Conservation (phyloP, 1,139 yeast genomes). For the Protomyces macrosporus region DNA sequence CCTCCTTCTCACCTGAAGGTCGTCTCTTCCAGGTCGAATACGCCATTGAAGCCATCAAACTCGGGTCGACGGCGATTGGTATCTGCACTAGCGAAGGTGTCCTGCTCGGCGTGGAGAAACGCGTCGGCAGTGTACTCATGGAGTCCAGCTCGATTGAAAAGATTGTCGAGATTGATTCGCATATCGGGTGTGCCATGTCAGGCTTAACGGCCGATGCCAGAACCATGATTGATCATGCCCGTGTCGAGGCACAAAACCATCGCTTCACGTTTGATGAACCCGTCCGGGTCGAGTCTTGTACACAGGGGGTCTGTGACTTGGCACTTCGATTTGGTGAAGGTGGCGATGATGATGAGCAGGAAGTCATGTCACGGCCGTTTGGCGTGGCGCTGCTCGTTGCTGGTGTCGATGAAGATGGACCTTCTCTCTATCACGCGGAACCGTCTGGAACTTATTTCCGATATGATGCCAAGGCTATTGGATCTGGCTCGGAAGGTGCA, state of each 20-base stretch:
- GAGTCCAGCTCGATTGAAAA: conserved; percentile 94
- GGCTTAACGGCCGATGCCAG: conserved; percentile 98
- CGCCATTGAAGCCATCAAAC: conserved; percentile 92
- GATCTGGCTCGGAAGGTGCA: conserved; percentile 98
- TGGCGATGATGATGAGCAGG: conserved; percentile 93
- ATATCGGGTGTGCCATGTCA: conserved; percentile 97
- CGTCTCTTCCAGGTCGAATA: conserved; percentile 97
- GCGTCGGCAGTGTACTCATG: conserved; percentile 86
- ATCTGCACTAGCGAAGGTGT: conserved; percentile 96
- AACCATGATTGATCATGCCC: conserved; percentile 96
- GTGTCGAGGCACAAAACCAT: conserved; percentile 86
- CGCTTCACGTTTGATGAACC: conserved; percentile 86
- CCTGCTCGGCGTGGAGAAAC: conserved; percentile 90
- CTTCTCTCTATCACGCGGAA: conserved; percentile 97
- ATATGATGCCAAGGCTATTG: conserved; percentile 97
- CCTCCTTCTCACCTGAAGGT: conserved; percentile 98
- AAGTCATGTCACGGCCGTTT: conserved; percentile 97
- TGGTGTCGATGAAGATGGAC: conserved; percentile 92
- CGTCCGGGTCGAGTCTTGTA: conserved; percentile 85
- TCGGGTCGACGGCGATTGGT: conserved; percentile 97
- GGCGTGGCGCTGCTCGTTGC: conserved; percentile 97
- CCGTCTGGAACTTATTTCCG: conserved; percentile 97
- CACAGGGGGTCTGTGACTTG: conserved; percentile 94
- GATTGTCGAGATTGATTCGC: conserved; percentile 88
- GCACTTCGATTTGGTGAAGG: conserved; percentile 98